These are phyloP conservation scores for Pyrenophora teres DNA, from an alignment of 2,329 filamentous ascomycete species.

Conservation along the genomic window DNA sequence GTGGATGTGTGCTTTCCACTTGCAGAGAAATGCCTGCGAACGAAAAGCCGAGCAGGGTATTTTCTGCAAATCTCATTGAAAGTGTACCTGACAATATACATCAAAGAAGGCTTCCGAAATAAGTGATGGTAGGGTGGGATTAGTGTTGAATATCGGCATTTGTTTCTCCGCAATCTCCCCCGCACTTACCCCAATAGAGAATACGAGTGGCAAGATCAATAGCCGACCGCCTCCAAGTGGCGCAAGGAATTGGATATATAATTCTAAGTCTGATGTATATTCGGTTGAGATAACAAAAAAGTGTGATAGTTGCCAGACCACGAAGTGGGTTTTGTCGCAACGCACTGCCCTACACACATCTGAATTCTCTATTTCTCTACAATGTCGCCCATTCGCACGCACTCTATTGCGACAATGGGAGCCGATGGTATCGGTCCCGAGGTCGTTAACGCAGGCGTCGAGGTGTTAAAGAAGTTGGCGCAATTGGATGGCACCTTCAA, in stretches of 20 bases:
- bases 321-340: too few relatives aligned
- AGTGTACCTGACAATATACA: slow-evolving; percentile 2
- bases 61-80: not conserved
- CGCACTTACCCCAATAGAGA: slow-evolving; percentile 12
- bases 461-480: slow-evolving; percentile 62
- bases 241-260: too few relatives aligned
- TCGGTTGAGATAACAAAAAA: too few relatives aligned
- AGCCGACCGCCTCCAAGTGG: not conserved
- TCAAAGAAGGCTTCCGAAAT: slow-evolving; percentile 13
- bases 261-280: too few relatives aligned
- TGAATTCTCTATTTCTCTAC: not conserved
- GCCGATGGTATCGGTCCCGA: slow-evolving; percentile 73
- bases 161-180: slow-evolving; percentile 19
- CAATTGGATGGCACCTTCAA: slow-evolving; percentile 60
- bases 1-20: slow-evolving; percentile 62
- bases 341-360: not conserved
- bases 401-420: slow-evolving; percentile 57
- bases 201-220: slow-evolving; percentile 2
- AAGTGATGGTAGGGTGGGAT: not conserved
- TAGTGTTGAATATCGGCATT: slow-evolving; percentile 27
- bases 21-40: slow-evolving; percentile 51
- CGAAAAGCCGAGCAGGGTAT: slow-evolving; percentile 17
- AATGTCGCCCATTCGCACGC: slow-evolving; percentile 33
- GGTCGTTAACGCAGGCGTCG: slow-evolving; percentile 67
- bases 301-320: too few relatives aligned